Conservation (phyloP, 192 early-diverging fungal genomes). For the Backusella westeae region DNA sequence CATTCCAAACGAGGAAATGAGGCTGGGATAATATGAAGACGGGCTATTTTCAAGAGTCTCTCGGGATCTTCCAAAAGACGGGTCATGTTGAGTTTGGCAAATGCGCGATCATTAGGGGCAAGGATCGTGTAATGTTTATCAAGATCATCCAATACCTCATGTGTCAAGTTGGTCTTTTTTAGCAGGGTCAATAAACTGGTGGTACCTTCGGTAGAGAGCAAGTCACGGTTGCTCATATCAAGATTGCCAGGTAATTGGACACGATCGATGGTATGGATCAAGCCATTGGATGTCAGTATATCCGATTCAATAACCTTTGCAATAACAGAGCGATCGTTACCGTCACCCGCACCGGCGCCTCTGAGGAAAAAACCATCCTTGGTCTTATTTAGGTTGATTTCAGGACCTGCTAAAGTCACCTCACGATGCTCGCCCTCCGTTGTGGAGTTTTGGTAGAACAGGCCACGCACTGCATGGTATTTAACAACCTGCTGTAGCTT, state of each 20-base stretch:
- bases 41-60: slow-evolving; percentile 47
- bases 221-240: slow-evolving; percentile 39
- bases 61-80: slow-evolving; percentile 35
- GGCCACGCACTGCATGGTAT: slow-evolving; percentile 47
- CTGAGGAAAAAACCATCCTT: slow-evolving; percentile 16
- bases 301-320: slow-evolving; percentile 31
- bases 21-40: slow-evolving; percentile 62
- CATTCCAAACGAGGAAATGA: slow-evolving; percentile 13
- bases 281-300: slow-evolving; percentile 42
- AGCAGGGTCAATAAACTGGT: slow-evolving; percentile 39
- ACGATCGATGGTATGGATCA: slow-evolving; percentile 45
- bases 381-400: slow-evolving; percentile 43
- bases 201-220: slow-evolving; percentile 41
- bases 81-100: slow-evolving; percentile 41
- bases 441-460: slow-evolving; percentile 42
- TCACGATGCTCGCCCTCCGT: slow-evolving; percentile 29
- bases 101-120: slow-evolving; percentile 50
- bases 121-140: slow-evolving; percentile 44
- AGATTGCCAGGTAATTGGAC: slow-evolving; percentile 45
- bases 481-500: slow-evolving; percentile 49
- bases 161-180: slow-evolving; percentile 37
- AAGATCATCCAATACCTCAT: slow-evolving; percentile 32
- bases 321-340: slow-evolving; percentile 20
- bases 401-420: slow-evolving; percentile 38
- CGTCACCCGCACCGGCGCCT: slow-evolving; percentile 21